Evolutionary conservation across 768 basidiomycete species (phyloP).

Genomic region (Tulasnella sp.): DNA sequence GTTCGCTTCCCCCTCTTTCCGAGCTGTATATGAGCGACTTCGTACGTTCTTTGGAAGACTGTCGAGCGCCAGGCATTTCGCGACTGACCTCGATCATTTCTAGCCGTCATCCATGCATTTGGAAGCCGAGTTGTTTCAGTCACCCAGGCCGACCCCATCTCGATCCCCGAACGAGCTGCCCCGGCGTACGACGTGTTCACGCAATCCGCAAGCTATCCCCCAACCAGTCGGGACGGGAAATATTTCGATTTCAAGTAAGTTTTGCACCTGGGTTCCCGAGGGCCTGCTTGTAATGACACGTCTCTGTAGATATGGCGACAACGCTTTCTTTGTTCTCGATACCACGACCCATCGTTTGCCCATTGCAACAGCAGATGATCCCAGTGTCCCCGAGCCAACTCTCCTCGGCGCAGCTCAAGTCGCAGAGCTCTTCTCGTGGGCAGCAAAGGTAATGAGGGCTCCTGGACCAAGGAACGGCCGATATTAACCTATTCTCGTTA

Average conservation of each 20-base stretch:
- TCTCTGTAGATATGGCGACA: slow-evolving; percentile 44
- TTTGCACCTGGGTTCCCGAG: no score
- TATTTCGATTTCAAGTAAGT: slow-evolving; percentile 47
- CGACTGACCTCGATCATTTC: not conserved
- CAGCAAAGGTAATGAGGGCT: slow-evolving; percentile 38
- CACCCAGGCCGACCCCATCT: not conserved
- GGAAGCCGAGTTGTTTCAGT: not conserved
- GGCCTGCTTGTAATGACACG: not conserved
- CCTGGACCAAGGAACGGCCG: not conserved
- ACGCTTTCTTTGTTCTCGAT: slow-evolving; percentile 72
- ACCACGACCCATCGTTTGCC: slow-evolving; percentile 51
- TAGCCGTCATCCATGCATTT: not conserved
- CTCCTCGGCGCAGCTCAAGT: slow-evolving; percentile 64
- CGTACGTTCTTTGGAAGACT: slow-evolving; percentile 51
- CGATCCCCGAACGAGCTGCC: not conserved
- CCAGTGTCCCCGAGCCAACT: not conserved
- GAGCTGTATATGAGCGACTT: slow-evolving; percentile 57
- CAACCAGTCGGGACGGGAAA: slow-evolving; percentile 37
- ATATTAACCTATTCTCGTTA: not conserved
- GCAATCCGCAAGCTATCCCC: slow-evolving; percentile 15
- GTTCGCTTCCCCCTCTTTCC: slow-evolving; percentile 56
- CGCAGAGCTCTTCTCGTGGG: slow-evolving; percentile 54
- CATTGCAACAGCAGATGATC: not conserved
- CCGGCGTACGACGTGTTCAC: not conserved
- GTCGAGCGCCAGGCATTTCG: no score